Evolutionary conservation across 345 rosid genomes (phyloP).

Genomic region (Euphorbia pulcherrima): DNA sequence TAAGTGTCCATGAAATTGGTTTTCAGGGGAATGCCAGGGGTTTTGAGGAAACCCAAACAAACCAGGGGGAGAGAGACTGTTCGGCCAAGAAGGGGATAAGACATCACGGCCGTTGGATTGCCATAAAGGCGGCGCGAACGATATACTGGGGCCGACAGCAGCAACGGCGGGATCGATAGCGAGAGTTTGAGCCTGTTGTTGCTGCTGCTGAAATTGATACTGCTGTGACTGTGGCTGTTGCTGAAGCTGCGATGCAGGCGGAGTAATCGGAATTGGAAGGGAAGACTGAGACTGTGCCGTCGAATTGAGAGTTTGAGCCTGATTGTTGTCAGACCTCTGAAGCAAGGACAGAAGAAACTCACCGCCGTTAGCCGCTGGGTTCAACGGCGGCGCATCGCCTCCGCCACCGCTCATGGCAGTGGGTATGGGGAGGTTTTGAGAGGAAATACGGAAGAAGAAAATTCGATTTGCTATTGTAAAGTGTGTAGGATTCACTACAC

Average conservation of each 20-base stretch:
- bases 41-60: slow-evolving; percentile 52
- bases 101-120: slow-evolving; percentile 45
- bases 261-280: slow-evolving; percentile 15
- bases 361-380: slow-evolving; percentile 54
- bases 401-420: slow-evolving; percentile 56
- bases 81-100: slow-evolving; percentile 38
- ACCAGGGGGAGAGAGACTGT: slow-evolving; percentile 37
- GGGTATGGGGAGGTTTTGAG: slow-evolving; percentile 14
- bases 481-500: not conserved
- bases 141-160: slow-evolving; percentile 58
- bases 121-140: slow-evolving; percentile 31
- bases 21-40: slow-evolving; percentile 25
- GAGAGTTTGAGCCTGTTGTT: slow-evolving; percentile 26
- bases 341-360: slow-evolving; percentile 76
- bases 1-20: slow-evolving; percentile 25
- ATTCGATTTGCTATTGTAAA: not conserved
- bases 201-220: slow-evolving; percentile 8
- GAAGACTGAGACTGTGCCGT: slow-evolving; percentile 14
- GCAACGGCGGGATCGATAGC: slow-evolving; percentile 81
- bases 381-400: slow-evolving; percentile 40
- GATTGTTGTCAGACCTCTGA: slow-evolving; percentile 35
- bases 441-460: not conserved
- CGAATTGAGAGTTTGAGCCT: slow-evolving; percentile 18
- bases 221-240: not conserved
- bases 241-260: slow-evolving; percentile 8